Evolutionary conservation across 352 stramenopile species (phyloP).

Genomic region (Phytophthora litchii): DNA sequence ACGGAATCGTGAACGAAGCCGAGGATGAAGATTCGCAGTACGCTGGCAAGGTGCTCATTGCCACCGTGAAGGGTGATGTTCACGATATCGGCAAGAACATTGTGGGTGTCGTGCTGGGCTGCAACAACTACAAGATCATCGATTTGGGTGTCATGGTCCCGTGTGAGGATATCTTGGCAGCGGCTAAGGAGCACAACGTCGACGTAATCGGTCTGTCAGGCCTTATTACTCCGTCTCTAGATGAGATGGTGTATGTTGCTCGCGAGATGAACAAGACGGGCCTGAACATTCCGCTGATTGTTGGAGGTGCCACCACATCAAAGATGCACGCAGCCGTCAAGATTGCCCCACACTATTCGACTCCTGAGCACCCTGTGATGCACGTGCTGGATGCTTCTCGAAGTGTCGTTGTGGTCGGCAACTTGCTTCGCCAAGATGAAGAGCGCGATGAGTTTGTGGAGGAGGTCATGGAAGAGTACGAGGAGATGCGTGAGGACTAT

Average conservation of each 20-base stretch:
- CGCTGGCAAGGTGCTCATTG: constrained; percentile 95
- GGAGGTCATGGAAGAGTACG: constrained; percentile 94
- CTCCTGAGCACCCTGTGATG: constrained; percentile 95
- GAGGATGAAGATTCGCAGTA: constrained; percentile 86
- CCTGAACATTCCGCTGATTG: constrained; percentile 95
- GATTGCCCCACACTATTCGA: constrained; percentile 96
- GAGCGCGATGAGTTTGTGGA: constrained; percentile 94
- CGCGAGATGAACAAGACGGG: constrained; percentile 95
- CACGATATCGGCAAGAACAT: constrained; percentile 99
- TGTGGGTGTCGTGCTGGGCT: constrained; percentile 97
- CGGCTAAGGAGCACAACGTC: constrained; percentile 84
- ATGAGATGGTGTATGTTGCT: constrained; percentile 98
- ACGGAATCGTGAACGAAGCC: constrained; percentile 87
- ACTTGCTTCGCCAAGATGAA: constrained; percentile 88
- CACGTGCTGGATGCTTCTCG: constrained; percentile 98
- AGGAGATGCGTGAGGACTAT: constrained; percentile 90
- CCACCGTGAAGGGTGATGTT: constrained; percentile 99
- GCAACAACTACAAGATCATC: constrained; percentile 98
- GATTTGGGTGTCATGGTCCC: constrained; percentile 98
- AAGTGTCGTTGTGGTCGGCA: constrained; percentile 95
- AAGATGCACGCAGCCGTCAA: constrained; percentile 99
- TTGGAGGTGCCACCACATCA: constrained; percentile 97
- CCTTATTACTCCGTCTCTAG: constrained; percentile 97
- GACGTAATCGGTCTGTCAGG: constrained; percentile 97
- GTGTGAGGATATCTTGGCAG: constrained; percentile 85